A percentile compares a stretch with the other conserved stretches of the same genome.
phyloP scores from a whole-genome alignment of 192 early-diverging fungal species.

The Backusella sp. region DNA sequence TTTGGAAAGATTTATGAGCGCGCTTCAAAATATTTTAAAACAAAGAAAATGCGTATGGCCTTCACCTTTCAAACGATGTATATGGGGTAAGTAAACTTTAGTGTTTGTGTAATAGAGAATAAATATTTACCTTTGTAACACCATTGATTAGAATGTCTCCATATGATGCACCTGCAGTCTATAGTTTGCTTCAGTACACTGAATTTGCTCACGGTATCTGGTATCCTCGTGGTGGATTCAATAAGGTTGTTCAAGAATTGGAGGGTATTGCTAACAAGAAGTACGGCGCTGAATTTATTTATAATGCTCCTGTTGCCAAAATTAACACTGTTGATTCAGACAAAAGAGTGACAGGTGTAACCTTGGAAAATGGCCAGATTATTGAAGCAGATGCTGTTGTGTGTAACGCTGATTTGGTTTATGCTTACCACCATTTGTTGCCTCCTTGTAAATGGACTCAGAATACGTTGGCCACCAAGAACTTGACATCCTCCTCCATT shows the following conservation, averaged over 20 bases:
- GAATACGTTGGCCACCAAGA: constrained; percentile 34
- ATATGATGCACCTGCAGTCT: constrained; percentile 58
- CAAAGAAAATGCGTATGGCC: constrained; percentile 53
- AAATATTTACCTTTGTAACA: not conserved
- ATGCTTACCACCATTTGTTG: constrained; percentile 48
- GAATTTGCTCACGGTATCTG: constrained; percentile 56
- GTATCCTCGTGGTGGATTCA: constrained; percentile 59
- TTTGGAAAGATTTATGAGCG: constrained; percentile 41
- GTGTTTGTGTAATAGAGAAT: not conserved
- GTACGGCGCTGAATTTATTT: constrained; percentile 42
- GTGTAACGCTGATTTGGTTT: constrained; percentile 55
- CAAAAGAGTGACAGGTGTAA: constrained; percentile 45
- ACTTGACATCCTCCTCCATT: constrained; percentile 54
- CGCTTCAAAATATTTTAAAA: constrained; percentile 42
- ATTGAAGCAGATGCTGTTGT: constrained; percentile 54
- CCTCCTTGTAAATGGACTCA: constrained; percentile 39
- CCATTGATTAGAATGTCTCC: constrained; percentile 48
- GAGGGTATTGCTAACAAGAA: constrained; percentile 42
- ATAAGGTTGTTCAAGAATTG: constrained; percentile 44
- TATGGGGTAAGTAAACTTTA: constrained; percentile 46
- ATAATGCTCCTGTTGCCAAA: constrained; percentile 36
- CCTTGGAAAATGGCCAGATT: constrained; percentile 38
- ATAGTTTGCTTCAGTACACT: constrained; percentile 52
- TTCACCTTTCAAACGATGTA: constrained; percentile 66
- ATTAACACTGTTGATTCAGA: constrained; percentile 38